Evolutionary conservation across 306 rosid genomes (phyloP), one percentile per base, ranked within the genome.

Genomic region (Cucumis cinereus): DNA sequence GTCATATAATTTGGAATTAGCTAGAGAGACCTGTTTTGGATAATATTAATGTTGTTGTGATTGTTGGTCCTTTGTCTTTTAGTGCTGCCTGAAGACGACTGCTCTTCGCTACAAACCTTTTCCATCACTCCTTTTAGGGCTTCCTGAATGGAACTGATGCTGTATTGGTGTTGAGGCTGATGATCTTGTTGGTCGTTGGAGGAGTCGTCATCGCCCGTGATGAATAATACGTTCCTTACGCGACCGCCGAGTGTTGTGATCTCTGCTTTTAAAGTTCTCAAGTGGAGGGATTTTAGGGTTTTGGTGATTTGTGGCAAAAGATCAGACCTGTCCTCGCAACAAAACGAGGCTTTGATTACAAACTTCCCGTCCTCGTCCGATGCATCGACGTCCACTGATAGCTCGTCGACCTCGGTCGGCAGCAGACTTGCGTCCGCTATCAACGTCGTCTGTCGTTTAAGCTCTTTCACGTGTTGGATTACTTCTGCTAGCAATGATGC

Each of bases 401-500:
- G 78, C 78, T 93, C 98, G 35, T 93, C 95, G 1, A 81, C 33
- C 56, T 93, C 98, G 0, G 98, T 89, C 0, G 98, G 98, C 22
- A 93, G 89, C 2, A 91, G 80, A 82, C 88, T 93, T 2, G 87
- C 87, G 68, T 93, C 98, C 0, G 88, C 93, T 53, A 90, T 90
- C 53, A 89, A 30, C 0, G 97, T 88, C 0, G 98, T 93, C 76
- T 93, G 89, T 9, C 90, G 88, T 80, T 93, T 93, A 50, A 93
- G 86, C 81, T 90, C 97, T 82, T 90, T 93, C 67, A 93, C 93
- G 56, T 90, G 98, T 57, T 93, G 90, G 52, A 93, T 93, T 69
- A 93, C 98, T 79, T 93, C 98, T 0, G 97, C 98, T 1, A 93
- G 71, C 49, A 93, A 76, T 1, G 98, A 93, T 33, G 98, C 98